Evolutionary conservation across 148 eudicot species (phyloP).

Genomic region (Rhododendron ovatum): DNA sequence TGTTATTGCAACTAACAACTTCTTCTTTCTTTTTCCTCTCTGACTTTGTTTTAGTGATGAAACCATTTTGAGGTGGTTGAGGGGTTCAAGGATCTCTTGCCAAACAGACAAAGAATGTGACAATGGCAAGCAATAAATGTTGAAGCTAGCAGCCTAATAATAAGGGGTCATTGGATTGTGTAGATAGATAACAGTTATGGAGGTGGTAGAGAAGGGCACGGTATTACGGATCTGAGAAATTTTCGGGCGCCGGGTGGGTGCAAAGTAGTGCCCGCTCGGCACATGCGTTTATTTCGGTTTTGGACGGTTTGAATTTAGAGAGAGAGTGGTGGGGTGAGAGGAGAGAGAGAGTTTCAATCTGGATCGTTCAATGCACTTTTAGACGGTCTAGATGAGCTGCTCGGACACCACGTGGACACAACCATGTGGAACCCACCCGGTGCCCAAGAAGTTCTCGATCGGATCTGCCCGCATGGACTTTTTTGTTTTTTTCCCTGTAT

Average conservation of each 20-base stretch:
- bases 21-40: neutral
- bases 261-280: no score
- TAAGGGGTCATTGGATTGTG: neutral
- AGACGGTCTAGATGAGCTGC: no score
- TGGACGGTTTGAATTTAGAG: no score
- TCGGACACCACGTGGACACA: no score
- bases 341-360: no score
- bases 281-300: no score
- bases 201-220: neutral
- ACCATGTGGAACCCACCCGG: no score
- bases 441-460: no score
- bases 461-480: neutral
- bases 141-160: neutral
- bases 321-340: no score
- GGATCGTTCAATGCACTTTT: no score
- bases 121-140: neutral
- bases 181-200: neutral
- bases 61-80: neutral
- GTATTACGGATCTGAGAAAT: neutral
- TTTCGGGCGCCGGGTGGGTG: no score
- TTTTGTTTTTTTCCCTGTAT: neutral
- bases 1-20: neutral
- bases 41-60: neutral
- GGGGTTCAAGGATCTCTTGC: neutral
- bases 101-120: neutral